A percentile compares a stretch with the other conserved stretches of the same genome.
Conservation (phyloP, 768 basidiomycete genomes). For the Amanita subjunquillea region DNA sequence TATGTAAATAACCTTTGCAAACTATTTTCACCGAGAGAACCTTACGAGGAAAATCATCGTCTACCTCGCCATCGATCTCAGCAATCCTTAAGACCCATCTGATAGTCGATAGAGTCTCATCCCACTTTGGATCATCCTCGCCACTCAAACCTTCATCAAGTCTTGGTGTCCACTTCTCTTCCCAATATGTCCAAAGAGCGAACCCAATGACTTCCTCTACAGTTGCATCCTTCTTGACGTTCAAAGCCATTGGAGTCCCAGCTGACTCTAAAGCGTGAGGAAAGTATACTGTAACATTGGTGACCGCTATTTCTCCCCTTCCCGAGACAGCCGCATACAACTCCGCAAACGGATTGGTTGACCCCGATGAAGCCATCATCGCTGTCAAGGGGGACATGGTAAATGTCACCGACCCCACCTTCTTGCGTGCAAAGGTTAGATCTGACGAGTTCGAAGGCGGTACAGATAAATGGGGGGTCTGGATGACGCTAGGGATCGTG, state of each 20-base stretch:
- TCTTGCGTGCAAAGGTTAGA: slow-evolving; percentile 42
- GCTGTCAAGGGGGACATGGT: slow-evolving; percentile 59
- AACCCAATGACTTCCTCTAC: slow-evolving; percentile 96
- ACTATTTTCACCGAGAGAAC: slow-evolving; percentile 7
- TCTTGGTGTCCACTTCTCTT: slow-evolving; percentile 72
- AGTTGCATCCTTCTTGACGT: slow-evolving; percentile 77
- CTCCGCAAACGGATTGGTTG: slow-evolving; percentile 81
- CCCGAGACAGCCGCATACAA: slow-evolving; percentile 82
- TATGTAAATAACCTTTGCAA: neutral
- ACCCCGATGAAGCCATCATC: slow-evolving; percentile 60
- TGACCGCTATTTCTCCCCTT: slow-evolving; percentile 51
- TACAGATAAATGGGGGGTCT: slow-evolving; percentile 10
- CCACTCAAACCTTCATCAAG: slow-evolving; percentile 55
- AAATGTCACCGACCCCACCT: slow-evolving; percentile 31
- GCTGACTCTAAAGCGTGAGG: slow-evolving; percentile 61
- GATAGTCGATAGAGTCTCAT: slow-evolving; percentile 53
- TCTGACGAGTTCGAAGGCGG: slow-evolving; percentile 10
- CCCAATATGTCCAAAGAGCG: slow-evolving; percentile 89
- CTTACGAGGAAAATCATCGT: slow-evolving; percentile 97
- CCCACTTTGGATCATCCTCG: slow-evolving; percentile 53
- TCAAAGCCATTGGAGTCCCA: slow-evolving; percentile 57
- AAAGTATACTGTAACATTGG: slow-evolving; percentile 73
- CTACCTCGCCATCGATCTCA: slow-evolving; percentile 96
- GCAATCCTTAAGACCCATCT: slow-evolving; percentile 93
- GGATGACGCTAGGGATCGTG: neutral